These are phyloP conservation scores for Xylariaceae sp. DNA, from an alignment of 2,329 filamentous ascomycete genomes.

Conservation along the genomic window DNA sequence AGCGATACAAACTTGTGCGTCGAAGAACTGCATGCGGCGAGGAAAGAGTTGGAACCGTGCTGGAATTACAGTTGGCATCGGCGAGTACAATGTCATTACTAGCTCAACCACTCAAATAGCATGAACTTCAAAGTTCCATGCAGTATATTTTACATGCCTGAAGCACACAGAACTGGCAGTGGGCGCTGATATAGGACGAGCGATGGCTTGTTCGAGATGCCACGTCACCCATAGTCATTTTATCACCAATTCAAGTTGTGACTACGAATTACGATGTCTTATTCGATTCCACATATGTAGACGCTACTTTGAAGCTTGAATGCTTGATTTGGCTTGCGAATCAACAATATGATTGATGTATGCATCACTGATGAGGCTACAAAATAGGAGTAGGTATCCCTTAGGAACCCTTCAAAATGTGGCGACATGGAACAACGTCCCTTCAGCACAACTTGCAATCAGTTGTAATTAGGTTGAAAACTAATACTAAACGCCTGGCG, in stretches of 20 bases:
- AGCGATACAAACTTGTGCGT: neutral
- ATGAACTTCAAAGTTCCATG: constrained; percentile 1
- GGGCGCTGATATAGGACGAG: neutral
- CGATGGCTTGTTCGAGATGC: constrained; percentile 31
- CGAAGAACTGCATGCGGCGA: neutral
- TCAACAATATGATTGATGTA: too few species aligned
- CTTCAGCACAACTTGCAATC: too few species aligned
- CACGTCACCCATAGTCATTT: constrained; percentile 1
- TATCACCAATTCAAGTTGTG: constrained; percentile 3
- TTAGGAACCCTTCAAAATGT: too few species aligned
- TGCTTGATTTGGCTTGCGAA: too few species aligned
- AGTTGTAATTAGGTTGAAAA: too few species aligned
- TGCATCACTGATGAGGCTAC: too few species aligned
- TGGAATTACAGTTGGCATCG: neutral
- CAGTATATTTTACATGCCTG: neutral
- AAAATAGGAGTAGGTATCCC: too few species aligned
- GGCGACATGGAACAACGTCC: too few species aligned
- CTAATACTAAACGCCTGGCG: too few species aligned
- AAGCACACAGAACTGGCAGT: constrained; percentile 4
- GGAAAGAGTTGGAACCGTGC: neutral
- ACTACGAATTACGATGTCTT: neutral
- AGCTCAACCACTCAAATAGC: neutral
- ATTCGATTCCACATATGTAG: too few species aligned
- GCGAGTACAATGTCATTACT: neutral
- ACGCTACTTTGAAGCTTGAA: neutral